Evolutionary conservation across 176 grass and related monocot species (phyloP).

Genomic region (Aegilops sharonensis): DNA sequence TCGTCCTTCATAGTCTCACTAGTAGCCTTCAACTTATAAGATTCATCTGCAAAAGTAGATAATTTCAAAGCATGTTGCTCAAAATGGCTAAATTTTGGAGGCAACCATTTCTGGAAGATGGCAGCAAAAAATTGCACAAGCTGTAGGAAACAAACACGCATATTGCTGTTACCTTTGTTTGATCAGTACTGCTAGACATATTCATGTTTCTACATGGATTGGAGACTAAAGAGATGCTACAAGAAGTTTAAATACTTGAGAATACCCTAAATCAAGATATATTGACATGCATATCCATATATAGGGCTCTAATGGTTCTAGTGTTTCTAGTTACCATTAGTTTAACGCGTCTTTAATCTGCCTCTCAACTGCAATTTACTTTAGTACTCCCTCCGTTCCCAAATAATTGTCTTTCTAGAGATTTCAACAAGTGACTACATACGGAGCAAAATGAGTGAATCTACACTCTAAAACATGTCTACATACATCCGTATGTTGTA

Average conservation of each 20-base stretch:
- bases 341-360: too few relatives aligned
- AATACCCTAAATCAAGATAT: constrained; percentile 35
- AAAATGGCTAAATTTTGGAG: neutral
- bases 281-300: neutral
- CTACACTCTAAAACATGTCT: too few relatives aligned
- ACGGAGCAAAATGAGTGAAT: too few relatives aligned
- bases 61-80: neutral
- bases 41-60: neutral
- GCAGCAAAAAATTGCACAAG: neutral
- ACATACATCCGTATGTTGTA: too few relatives aligned
- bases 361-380: constrained; percentile 1
- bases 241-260: neutral
- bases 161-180: neutral
- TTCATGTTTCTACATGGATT: neutral
- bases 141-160: neutral
- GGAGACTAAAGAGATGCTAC: neutral
- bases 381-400: neutral
- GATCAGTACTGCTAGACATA: neutral
- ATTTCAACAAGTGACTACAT: too few relatives aligned
- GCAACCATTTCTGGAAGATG: neutral
- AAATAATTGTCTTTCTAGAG: too few relatives aligned
- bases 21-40: constrained; percentile 6
- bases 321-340: too few relatives aligned
- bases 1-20: neutral
- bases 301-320: neutral